Evolutionary conservation across 345 rosid genomes (phyloP), one percentile per base, ranked within the genome.

Genomic region (Gossypium australe): DNA sequence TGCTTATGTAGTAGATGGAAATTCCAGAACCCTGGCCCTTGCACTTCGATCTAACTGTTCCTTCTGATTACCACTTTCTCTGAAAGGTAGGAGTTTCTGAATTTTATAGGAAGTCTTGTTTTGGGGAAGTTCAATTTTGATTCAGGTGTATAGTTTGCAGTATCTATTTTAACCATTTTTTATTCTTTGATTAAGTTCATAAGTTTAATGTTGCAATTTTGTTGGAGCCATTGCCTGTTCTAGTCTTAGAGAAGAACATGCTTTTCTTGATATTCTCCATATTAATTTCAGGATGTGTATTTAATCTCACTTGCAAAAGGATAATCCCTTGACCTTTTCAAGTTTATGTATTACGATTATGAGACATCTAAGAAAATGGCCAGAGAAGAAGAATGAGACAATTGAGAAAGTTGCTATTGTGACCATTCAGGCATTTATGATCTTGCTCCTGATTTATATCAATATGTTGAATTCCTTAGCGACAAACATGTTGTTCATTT

Each of bases 11-110:
- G 77, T 78, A 11, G 86, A 89, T 70, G 85, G 86, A 34, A 83
- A 80, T 73, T 80, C 88, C 55, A 82, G 83, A 80, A 76, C 83
- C 44, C 73, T 89, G 61, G 94, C 87, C 57, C 77, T 87, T 43
- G 78, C 86, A 87, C 84, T 94, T 72, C 90, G 91, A 67, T 94
- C 92, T 22, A 82, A 86, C 73, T 94, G 97, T 90, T 87, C 89
- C 70, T 80, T 90, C 53, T 94, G 79, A 89, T 72, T 5, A 18
- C 41, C 48, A 17, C 4, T 9, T 27, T 27, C 55, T 38, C 48
- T 41, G 38, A 67, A n/a, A 22, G 61, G n/a, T 67, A 25, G 24
- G 63, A 56, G 25, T 48, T 38, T 76, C 74, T 52, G 49, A 24
- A 38, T 59, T 43, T 52, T 38, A 9, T 24, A 2, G 49, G 47